These are phyloP conservation scores for Bryum argenteum DNA, from an alignment of 225 moss, liverwort and hornwort genomes.

Conservation along the genomic window DNA sequence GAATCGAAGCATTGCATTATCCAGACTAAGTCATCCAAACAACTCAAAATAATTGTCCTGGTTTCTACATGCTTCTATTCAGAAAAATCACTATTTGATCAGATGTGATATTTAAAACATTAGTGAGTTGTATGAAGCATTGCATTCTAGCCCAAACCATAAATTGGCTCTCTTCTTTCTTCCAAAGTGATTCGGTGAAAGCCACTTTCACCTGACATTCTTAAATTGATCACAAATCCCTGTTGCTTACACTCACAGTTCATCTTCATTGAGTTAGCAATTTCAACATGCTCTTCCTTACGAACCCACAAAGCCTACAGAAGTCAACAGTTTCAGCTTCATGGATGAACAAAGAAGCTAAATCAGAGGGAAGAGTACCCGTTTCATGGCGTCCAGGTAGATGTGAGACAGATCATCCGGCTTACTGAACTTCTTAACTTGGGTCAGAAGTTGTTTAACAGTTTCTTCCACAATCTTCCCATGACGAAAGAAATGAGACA, in stretches of 20 bases:
- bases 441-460: constrained; percentile 79
- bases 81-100: not conserved
- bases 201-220: constrained; percentile 14
- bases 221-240: not conserved
- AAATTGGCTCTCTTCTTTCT: constrained; percentile 3
- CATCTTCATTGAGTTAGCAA: constrained; percentile 12
- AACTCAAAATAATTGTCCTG: constrained; percentile 5
- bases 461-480: constrained; percentile 90
- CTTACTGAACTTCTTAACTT: constrained; percentile 74
- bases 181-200: not conserved
- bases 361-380: constrained; percentile 49
- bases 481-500: constrained; percentile 84
- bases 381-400: constrained; percentile 85
- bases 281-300: constrained; percentile 1
- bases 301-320: not conserved
- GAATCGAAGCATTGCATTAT: not conserved
- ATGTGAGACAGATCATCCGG: constrained; percentile 77
- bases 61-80: not conserved
- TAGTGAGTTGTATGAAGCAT: not conserved
- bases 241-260: not conserved
- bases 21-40: not conserved
- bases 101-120: constrained; percentile 14
- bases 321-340: constrained; percentile 7
- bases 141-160: not conserved
- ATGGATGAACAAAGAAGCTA: constrained; percentile 11